Evolutionary conservation across 192 early-diverging fungal species (phyloP).

Genomic region (Umbelopsis sp.): DNA sequence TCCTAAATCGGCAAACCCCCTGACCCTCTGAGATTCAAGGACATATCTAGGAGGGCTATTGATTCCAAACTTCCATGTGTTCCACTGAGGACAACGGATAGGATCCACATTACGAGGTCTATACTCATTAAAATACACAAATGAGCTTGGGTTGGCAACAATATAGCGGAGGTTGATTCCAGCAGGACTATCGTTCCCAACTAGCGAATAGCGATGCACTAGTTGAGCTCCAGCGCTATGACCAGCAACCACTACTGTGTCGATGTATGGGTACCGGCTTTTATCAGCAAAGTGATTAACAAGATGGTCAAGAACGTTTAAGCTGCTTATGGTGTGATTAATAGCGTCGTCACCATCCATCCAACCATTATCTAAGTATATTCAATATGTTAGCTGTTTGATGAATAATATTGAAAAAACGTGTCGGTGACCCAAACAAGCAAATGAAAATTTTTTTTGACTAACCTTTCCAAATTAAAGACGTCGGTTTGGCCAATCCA

Average conservation of each 20-base stretch:
- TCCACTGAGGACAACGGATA: not conserved
- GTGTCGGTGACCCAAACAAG: not conserved
- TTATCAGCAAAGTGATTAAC: conserved; percentile 7
- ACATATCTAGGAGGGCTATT: not conserved
- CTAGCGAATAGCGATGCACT: conserved; percentile 12
- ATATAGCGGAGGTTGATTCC: conserved; percentile 6
- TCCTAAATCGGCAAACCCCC: not conserved
- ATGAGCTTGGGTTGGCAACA: conserved; percentile 6
- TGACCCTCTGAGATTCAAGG: not conserved
- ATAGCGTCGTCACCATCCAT: conserved; percentile 3
- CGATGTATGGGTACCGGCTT: not conserved
- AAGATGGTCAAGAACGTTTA: not conserved
- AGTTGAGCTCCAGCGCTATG: conserved; percentile 13
- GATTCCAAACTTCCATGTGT: conserved; percentile 8
- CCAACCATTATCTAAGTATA: not conserved
- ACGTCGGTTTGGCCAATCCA: not conserved
- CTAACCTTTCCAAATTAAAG: conserved; percentile 13
- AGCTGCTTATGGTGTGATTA: not conserved
- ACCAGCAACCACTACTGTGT: not conserved
- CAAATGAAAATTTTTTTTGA: not conserved
- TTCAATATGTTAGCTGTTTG: not conserved
- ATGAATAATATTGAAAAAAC: not conserved
- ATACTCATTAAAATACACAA: not conserved
- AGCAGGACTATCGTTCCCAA: not conserved
- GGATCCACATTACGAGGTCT: not conserved